phyloP scores from a whole-genome alignment of 768 basidiomycete genomes.

The Leccinum boreale region DNA sequence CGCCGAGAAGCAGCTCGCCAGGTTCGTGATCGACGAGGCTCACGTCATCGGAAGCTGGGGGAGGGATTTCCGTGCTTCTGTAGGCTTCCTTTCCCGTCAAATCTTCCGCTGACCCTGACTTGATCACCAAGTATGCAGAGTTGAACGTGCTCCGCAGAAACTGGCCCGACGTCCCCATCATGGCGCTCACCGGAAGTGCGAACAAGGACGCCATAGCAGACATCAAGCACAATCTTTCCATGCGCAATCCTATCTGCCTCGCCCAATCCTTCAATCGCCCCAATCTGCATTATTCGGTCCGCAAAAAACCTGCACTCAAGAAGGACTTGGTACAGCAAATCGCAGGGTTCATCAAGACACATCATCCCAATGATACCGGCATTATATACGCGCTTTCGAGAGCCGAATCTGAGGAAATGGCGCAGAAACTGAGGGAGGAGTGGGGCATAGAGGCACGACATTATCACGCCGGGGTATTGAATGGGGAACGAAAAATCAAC shows the following conservation, averaged over 20 bases:
- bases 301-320: conserved; percentile 43
- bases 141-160: conserved; percentile 66
- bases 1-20: conserved; percentile 55
- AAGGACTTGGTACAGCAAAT: conserved; percentile 56
- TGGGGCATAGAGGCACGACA: conserved; percentile 63
- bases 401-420: conserved; percentile 76
- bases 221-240: conserved; percentile 66
- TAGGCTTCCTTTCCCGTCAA: conserved; percentile 34
- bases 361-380: conserved; percentile 61
- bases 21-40: conserved; percentile 96
- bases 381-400: conserved; percentile 83
- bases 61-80: conserved; percentile 84
- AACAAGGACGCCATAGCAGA: conserved; percentile 74
- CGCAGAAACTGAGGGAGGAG: conserved; percentile 58
- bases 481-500: conserved; percentile 56
- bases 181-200: conserved; percentile 96
- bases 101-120: conserved; percentile 9
- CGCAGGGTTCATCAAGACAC: conserved; percentile 58
- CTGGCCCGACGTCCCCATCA: conserved; percentile 83
- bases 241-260: conserved; percentile 55
- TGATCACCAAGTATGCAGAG: conserved; percentile 54
- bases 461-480: conserved; percentile 80
- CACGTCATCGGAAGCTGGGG: conserved; percentile 97
- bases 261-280: conserved; percentile 88
- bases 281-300: conserved; percentile 80